Percentiles rank a stretch among this genome's conserved stretches.
These are phyloP conservation scores for Gracilariopsis chorda DNA, from an alignment of 23 red algal genomes.

Conservation along the genomic window DNA sequence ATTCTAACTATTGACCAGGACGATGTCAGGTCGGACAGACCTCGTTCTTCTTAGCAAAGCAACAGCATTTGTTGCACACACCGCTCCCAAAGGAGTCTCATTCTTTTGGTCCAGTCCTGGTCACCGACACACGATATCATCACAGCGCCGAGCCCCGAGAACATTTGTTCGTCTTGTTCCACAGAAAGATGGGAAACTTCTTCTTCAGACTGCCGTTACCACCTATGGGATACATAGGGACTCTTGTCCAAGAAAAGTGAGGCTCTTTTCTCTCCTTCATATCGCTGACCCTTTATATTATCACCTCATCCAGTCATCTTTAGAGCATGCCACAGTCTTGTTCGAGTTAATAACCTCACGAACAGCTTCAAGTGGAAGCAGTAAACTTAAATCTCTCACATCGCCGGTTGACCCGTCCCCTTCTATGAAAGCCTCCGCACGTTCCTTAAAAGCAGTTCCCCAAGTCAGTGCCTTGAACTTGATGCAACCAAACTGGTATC, in stretches of 20 bases:
- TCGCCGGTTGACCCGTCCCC: not conserved
- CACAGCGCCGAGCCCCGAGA: constrained; percentile 37
- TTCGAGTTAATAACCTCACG: constrained; percentile 28
- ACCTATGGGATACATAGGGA: constrained; percentile 19
- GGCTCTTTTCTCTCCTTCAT: constrained; percentile 31
- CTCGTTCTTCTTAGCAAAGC: too few relatives aligned
- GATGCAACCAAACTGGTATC: constrained; percentile 3
- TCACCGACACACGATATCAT: not conserved
- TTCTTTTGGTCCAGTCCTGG: too few relatives aligned
- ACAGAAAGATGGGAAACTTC: not conserved
- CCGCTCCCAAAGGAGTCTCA: too few relatives aligned
- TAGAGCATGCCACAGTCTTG: not conserved
- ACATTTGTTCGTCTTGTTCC: constrained; percentile 61
- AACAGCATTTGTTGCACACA: too few relatives aligned
- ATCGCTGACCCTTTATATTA: constrained; percentile 51
- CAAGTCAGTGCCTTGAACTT: constrained; percentile 37
- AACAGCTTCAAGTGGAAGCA: not conserved
- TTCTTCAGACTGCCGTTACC: constrained; percentile 52
- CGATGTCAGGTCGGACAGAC: too few relatives aligned
- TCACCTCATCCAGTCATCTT: constrained; percentile 10
- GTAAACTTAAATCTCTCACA: not conserved
- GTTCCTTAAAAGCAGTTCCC: constrained; percentile 2
- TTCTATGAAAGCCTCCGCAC: not conserved
- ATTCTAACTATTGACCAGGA: too few relatives aligned
- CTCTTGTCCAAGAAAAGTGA: not conserved